These are phyloP conservation scores for Blastocystis sp. DNA, from an alignment of 352 stramenopile species.

Conservation along the genomic window DNA sequence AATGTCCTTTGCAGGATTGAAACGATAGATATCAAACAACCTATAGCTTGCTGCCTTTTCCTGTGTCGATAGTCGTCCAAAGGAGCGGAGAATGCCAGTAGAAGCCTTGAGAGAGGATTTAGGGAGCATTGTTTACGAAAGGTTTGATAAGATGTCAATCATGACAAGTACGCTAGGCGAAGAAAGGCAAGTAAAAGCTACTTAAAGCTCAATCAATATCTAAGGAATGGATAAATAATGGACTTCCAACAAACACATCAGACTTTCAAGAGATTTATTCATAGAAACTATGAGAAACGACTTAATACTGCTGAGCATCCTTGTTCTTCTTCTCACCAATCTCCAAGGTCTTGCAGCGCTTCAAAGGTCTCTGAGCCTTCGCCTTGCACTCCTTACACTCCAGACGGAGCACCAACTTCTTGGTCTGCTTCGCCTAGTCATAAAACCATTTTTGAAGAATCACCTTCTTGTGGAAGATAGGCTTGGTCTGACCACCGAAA, in stretches of 20 bases:
- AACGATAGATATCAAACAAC: slow-evolving; percentile 62
- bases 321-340: slow-evolving; percentile 98
- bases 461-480: slow-evolving; percentile 99
- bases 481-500: slow-evolving; percentile 99
- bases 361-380: slow-evolving; percentile 97
- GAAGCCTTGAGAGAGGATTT: neutral
- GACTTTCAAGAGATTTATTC: slow-evolving; percentile 67
- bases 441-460: neutral
- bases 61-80: neutral
- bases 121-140: no score
- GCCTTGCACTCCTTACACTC: slow-evolving; percentile 99
- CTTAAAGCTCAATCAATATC: no score
- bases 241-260: slow-evolving; percentile 44
- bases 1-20: slow-evolving; percentile 57
- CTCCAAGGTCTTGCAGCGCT: slow-evolving; percentile 99
- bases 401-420: slow-evolving; percentile 92
- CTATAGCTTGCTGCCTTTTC: slow-evolving; percentile 4
- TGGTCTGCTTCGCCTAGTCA: slow-evolving; percentile 91
- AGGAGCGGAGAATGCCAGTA: neutral
- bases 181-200: no score
- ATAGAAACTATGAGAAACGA: slow-evolving; percentile 58
- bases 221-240: no score
- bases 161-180: no score
- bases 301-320: slow-evolving; percentile 93
- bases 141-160: no score